phyloP scores from a whole-genome alignment of 495 filamentous ascomycete species.

The Daldinia childiae region DNA sequence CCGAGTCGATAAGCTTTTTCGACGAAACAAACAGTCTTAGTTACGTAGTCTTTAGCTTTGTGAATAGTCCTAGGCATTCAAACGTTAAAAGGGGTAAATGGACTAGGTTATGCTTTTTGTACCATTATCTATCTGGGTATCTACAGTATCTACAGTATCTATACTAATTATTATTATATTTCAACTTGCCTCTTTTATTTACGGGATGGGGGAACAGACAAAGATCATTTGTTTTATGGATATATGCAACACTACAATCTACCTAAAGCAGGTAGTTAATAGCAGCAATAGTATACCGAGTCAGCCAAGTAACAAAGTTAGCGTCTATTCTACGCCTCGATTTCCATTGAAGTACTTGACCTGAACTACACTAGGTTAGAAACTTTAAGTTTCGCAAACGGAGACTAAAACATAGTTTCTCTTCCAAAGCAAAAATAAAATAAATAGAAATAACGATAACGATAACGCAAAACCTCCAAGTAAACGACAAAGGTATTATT shows the following conservation, averaged over 20 bases:
- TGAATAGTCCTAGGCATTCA: background rate
- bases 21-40: too few relatives aligned
- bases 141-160: too few relatives aligned
- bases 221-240: slow-evolving; percentile 8
- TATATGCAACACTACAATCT: slow-evolving; percentile 5
- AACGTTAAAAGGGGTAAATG: background rate
- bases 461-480: background rate
- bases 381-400: background rate
- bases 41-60: background rate
- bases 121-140: background rate
- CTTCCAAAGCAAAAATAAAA: background rate
- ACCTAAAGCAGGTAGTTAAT: background rate
- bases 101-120: background rate
- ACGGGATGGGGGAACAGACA: background rate
- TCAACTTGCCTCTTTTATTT: background rate
- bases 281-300: background rate
- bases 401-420: background rate
- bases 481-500: slow-evolving; percentile 7
- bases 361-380: background rate
- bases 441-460: background rate
- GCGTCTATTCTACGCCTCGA: background rate
- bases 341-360: slow-evolving; percentile 18
- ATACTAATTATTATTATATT: background rate
- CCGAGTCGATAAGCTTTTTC: too few relatives aligned
- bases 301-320: background rate